phyloP scores from a whole-genome alignment of 805 yeast genomes.

The Saturnispora diversa region DNA sequence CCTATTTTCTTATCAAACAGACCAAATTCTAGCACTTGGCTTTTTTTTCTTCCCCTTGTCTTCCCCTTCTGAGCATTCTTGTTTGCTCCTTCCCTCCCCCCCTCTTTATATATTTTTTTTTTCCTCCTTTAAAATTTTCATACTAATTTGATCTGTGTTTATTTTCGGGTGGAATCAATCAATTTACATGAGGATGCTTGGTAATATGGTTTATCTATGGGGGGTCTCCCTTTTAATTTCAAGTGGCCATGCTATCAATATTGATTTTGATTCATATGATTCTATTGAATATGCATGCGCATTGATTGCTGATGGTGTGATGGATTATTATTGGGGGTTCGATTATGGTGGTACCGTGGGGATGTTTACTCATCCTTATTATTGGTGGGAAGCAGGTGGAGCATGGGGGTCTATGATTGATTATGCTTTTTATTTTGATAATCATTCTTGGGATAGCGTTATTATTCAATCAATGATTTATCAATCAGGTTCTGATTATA shows the following conservation, averaged over 20 bases:
- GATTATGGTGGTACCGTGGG: conserved; percentile 73
- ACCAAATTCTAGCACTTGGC: too few species aligned
- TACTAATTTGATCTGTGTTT: too few species aligned
- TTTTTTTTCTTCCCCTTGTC: too few species aligned
- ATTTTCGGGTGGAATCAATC: too few species aligned
- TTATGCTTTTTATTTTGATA: conserved; percentile 61
- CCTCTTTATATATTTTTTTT: too few species aligned
- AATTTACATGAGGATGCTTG: too few species aligned
- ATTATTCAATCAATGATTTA: conserved; percentile 56
- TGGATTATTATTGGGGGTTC: conserved; percentile 61
- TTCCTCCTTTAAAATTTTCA: too few species aligned
- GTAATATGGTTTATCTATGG: too few species aligned
- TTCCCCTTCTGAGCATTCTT: too few species aligned
- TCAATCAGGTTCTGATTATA: conserved; percentile 66
- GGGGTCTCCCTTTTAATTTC: too few species aligned
- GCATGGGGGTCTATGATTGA: conserved; percentile 87
- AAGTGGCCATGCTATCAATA: conserved; percentile 20
- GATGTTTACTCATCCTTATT: conserved; percentile 81
- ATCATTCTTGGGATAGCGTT: conserved; percentile 53
- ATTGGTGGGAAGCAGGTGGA: conserved; percentile 99
- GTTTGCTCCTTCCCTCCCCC: too few species aligned
- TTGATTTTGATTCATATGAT: conserved; percentile 34
- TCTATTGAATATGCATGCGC: conserved; percentile 46
- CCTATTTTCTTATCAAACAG: too few species aligned
- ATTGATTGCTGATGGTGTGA: conserved; percentile 48